A percentile compares a stretch with the other conserved stretches of the same genome.
These are phyloP conservation scores for Tylopilus orsonianus DNA, from an alignment of 1,284 basidiomycete species.

Conservation along the genomic window DNA sequence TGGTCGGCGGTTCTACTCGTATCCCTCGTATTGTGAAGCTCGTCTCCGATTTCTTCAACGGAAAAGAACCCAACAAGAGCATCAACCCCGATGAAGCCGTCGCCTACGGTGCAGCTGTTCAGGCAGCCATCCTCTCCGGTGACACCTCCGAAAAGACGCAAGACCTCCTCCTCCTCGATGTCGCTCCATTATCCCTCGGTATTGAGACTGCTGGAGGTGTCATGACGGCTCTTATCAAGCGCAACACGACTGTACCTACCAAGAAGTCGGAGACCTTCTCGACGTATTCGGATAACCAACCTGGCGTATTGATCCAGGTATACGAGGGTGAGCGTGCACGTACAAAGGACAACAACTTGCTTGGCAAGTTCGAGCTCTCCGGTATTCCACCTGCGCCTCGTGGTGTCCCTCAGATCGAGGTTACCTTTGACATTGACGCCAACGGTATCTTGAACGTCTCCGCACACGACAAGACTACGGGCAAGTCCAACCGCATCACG, in stretches of 20 bases:
- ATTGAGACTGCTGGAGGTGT: conserved; percentile 98
- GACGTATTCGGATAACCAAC: conserved; percentile 99
- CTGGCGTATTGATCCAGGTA: conserved; percentile 98
- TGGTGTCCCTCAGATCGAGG: conserved; percentile 94
- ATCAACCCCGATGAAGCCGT: conserved; percentile 97
- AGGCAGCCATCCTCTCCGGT: conserved; percentile 94
- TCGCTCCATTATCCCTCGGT: conserved; percentile 94
- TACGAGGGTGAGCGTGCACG: conserved; percentile 94
- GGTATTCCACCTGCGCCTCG: conserved; percentile 93
- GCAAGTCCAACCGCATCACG: conserved; percentile 94
- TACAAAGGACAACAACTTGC: conserved; percentile 97
- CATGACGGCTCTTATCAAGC: conserved; percentile 94
- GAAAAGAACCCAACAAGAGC: conserved; percentile 97
- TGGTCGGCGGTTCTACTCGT: conserved; percentile 99
- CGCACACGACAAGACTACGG: conserved; percentile 94
- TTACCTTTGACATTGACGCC: conserved; percentile 92
- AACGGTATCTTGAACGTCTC: conserved; percentile 91
- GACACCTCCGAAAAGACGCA: conserved; percentile 96
- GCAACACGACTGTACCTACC: conserved; percentile 96
- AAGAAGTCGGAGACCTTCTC: conserved; percentile 98
- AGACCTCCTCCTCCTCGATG: conserved; percentile 93
- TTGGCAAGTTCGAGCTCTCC: conserved; percentile 95
- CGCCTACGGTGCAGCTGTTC: conserved; percentile 95
- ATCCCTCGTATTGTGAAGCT: conserved; percentile 99
- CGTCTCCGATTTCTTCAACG: conserved; percentile 97